Conservation (phyloP, 495 filamentous ascomycete genomes). For the Podospora appendiculata region DNA sequence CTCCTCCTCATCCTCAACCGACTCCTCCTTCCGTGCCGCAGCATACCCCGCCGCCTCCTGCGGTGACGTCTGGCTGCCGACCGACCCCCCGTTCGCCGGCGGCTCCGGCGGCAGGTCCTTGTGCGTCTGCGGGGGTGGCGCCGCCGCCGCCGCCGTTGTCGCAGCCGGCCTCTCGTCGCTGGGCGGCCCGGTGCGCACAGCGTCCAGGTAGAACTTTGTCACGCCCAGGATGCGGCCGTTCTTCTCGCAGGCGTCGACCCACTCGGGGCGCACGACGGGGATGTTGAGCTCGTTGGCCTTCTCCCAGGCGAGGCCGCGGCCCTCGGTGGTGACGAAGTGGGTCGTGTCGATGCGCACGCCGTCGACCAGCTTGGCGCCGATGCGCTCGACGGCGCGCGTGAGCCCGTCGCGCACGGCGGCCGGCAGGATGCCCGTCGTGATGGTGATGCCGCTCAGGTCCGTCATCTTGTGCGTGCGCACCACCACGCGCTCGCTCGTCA, state of each 20-base stretch:
- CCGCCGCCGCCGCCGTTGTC: neutral
- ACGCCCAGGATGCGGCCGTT: conserved; percentile 92
- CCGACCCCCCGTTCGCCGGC: conserved; percentile 11
- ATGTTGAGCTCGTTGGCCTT: conserved; percentile 97
- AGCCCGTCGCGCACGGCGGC: conserved; percentile 67
- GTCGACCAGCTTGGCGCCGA: conserved; percentile 89
- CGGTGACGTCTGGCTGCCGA: neutral
- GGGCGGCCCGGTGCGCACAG: conserved; percentile 27
- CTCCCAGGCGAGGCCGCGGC: conserved; percentile 83
- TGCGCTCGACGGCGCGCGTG: conserved; percentile 66
- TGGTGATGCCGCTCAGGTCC: conserved; percentile 89
- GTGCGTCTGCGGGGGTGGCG: conserved; percentile 14
- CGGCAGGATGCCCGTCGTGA: conserved; percentile 83
- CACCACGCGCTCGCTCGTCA: conserved; percentile 69
- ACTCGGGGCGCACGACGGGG: conserved; percentile 94
- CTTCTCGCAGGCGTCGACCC: conserved; percentile 89
- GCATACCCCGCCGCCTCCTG: neutral
- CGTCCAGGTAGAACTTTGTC: conserved; percentile 90
- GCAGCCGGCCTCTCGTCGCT: conserved; percentile 19
- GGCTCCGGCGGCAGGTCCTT: conserved; percentile 31
- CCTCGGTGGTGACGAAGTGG: conserved; percentile 98
- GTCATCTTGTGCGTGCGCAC: conserved; percentile 98
- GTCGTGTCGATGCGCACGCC: conserved; percentile 94
- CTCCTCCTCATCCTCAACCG: conserved; percentile 11
- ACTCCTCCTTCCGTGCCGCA: conserved; percentile 13